Conservation (phyloP, 2,329 filamentous ascomycete genomes). For the Canariomyces notabilis region DNA sequence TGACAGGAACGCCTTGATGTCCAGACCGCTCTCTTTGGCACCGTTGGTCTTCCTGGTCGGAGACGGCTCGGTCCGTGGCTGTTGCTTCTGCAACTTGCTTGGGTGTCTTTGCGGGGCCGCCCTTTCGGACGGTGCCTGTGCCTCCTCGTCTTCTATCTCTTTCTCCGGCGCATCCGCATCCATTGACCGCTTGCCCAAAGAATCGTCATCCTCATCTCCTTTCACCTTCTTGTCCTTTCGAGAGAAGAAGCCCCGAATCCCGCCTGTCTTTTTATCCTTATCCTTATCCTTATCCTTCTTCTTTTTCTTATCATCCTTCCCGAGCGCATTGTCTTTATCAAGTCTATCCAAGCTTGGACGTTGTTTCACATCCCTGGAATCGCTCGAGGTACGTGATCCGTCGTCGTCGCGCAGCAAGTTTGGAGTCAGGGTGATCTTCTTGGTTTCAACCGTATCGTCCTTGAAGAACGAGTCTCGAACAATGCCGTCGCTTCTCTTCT, state of each 20-base stretch:
- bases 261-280: slow-evolving; percentile 59
- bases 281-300: slow-evolving; percentile 72
- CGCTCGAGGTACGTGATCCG: slow-evolving; percentile 45
- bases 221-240: slow-evolving; percentile 57
- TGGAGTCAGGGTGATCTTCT: slow-evolving; percentile 94
- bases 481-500: slow-evolving; percentile 75
- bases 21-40: slow-evolving; percentile 32
- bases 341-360: slow-evolving; percentile 69
- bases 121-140: slow-evolving; percentile 45
- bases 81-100: slow-evolving; percentile 68
- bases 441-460: slow-evolving; percentile 89
- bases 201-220: slow-evolving; percentile 55
- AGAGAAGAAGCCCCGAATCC: slow-evolving; percentile 57
- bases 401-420: slow-evolving; percentile 83
- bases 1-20: slow-evolving; percentile 38
- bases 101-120: slow-evolving; percentile 48
- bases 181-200: slow-evolving; percentile 57
- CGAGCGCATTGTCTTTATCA: slow-evolving; percentile 51
- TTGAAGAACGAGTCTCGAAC: slow-evolving; percentile 95
- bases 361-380: slow-evolving; percentile 53
- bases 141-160: slow-evolving; percentile 40
- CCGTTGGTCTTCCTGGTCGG: slow-evolving; percentile 38
- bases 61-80: slow-evolving; percentile 46
- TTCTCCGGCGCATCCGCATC: slow-evolving; percentile 42
- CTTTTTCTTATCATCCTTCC: slow-evolving; percentile 71